phyloP scores from a whole-genome alignment of 257 asterid genomes.

The Nicotiana obtusifolia region DNA sequence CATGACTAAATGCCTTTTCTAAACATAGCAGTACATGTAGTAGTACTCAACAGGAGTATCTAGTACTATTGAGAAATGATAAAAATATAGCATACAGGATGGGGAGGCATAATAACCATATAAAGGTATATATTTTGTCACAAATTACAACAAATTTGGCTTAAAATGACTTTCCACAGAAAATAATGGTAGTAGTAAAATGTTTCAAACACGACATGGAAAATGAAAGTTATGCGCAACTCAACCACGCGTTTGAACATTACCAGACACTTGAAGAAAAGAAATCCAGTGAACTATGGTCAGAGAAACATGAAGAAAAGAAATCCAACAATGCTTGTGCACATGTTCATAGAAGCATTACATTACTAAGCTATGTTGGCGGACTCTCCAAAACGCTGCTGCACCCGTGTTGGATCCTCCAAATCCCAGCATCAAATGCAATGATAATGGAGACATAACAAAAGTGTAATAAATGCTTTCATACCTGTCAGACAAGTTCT shows the following conservation, averaged over 20 bases:
- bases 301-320: neutral
- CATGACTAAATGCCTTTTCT: neutral
- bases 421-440: neutral
- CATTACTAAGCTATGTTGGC: no score
- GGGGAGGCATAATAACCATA: neutral
- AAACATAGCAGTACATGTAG: neutral
- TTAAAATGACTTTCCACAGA: neutral
- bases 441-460: neutral
- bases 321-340: neutral
- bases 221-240: neutral
- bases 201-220: neutral
- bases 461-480: neutral
- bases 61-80: neutral
- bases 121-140: neutral
- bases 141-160: neutral
- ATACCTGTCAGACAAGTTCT: conserved; percentile 46
- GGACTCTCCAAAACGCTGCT: no score
- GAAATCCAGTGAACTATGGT: neutral
- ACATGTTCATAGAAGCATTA: neutral
- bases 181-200: neutral
- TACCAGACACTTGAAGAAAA: neutral
- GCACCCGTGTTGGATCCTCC: no score
- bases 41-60: neutral
- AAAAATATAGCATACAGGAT: neutral
- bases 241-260: neutral